Base-by-base conservation (phyloP, 2,329 filamentous ascomycete genomes). In the Fusarium nematophilum region DNA sequence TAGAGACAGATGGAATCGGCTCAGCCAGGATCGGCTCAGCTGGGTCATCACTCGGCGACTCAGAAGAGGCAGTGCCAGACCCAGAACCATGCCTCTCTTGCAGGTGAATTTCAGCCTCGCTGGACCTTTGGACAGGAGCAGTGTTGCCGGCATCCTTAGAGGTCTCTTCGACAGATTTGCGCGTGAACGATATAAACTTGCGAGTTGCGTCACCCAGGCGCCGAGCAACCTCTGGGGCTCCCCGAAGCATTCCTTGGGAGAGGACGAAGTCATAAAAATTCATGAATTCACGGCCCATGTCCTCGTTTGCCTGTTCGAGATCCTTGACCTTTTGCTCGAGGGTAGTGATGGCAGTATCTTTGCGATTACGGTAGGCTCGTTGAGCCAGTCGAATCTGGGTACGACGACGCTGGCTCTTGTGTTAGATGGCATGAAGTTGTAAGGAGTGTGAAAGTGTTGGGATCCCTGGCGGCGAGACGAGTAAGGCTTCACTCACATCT, bases 341-440 rank as follows among this genome's bases (percentile, higher is more conserved):
- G 1, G 85, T 86, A 23, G 86, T 83, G 51, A 96, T 94, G 5
- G 90, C 90, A 17, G 84, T 89, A 70, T 96, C 93, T 75, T 96
- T 96, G 45, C 93, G 88, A 68, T 90, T 86, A 13, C 93, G 86
- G 70, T 96, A 96, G 1, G 92, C 92, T 63, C 92, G 82, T 73
- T 96, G 93, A 2, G 93, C 93, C 49, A 94, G 83, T 18, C 93
- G 88, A 61, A 97, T 95, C 72, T 97, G 93, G 5, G 91, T 94
- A 49, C 93, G 86, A 46, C 93, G 89, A 59, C 92, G 89, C 90
- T 91, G 33, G 33, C 23, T 40, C 57, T 38, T 17, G 58, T 59
- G 59, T 75, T 53, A 73, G 68, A 50, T 21, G 21, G 37, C 10
- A 40, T 52, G 30, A 44, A 10, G 15, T 15, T 15, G 18, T 14